These are phyloP conservation scores for Skeletonema grethae DNA, from an alignment of 108 stramenopile species.

Conservation along the genomic window DNA sequence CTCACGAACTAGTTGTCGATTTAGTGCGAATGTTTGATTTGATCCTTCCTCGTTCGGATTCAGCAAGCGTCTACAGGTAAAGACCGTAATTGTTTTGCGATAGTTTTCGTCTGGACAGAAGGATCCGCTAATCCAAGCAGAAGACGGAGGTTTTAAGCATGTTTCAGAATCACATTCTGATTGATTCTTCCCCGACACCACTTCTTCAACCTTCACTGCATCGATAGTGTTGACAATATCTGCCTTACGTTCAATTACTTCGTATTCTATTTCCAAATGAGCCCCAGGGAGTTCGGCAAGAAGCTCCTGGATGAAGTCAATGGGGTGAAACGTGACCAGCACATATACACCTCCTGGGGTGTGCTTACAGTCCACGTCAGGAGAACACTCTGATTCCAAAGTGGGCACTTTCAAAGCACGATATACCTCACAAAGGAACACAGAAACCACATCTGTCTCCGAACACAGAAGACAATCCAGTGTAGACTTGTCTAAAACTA, in stretches of 20 bases:
- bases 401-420: conserved; percentile 51
- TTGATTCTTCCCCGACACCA: not conserved
- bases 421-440: conserved; percentile 67
- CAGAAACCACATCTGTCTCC: conserved; percentile 58
- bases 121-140: conserved; percentile 50
- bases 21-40: conserved; percentile 21
- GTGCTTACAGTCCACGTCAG: not conserved
- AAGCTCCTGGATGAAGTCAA: conserved; percentile 59
- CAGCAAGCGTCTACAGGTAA: conserved; percentile 40
- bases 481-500: conserved; percentile 84
- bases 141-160: not conserved
- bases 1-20: conserved; percentile 45
- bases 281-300: conserved; percentile 71
- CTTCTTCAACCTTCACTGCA: not conserved
- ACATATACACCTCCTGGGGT: conserved; percentile 64
- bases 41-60: not conserved
- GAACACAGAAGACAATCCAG: conserved; percentile 83
- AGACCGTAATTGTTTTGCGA: conserved; percentile 56
- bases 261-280: conserved; percentile 59
- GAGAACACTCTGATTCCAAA: not conserved
- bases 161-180: not conserved
- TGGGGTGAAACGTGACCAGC: conserved; percentile 74
- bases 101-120: conserved; percentile 57
- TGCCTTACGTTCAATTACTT: conserved; percentile 62
- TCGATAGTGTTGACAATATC: conserved; percentile 39